Percentiles rank a stretch among this genome's conserved stretches.
These are phyloP conservation scores for Neofusicoccum sp. DNA, from an alignment of 2,329 filamentous ascomycete species.

Conservation along the genomic window DNA sequence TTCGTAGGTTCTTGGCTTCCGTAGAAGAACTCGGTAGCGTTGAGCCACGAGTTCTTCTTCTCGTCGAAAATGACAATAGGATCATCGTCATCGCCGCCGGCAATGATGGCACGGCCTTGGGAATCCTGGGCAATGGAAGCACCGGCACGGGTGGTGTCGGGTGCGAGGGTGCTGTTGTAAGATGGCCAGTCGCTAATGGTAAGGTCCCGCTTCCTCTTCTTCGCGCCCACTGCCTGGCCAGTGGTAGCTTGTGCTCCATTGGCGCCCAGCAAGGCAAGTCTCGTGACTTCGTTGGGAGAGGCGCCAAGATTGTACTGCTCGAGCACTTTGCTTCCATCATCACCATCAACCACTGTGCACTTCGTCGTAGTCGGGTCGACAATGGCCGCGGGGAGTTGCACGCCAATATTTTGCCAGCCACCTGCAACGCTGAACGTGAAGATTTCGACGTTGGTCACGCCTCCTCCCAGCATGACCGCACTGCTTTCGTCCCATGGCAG, in stretches of 20 bases:
- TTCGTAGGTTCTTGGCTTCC: slow-evolving; percentile 35
- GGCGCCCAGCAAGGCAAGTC: slow-evolving; percentile 67
- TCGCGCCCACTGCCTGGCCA: slow-evolving; percentile 51
- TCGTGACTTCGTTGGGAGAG: slow-evolving; percentile 74
- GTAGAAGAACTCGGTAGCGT: slow-evolving; percentile 65
- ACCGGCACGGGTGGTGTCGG: slow-evolving; percentile 63
- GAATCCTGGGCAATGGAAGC: slow-evolving; percentile 72
- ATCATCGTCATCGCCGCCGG: slow-evolving; percentile 68
- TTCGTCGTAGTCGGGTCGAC: slow-evolving; percentile 62
- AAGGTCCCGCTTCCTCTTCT: slow-evolving; percentile 53
- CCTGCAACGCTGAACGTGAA: slow-evolving; percentile 68
- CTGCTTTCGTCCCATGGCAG: slow-evolving; percentile 72
- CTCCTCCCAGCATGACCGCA: slow-evolving; percentile 75
- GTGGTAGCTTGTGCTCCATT: slow-evolving; percentile 56
- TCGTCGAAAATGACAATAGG: slow-evolving; percentile 78
- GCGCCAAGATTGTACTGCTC: slow-evolving; percentile 75
- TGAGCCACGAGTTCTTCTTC: slow-evolving; percentile 74
- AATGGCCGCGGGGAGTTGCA: slow-evolving; percentile 63
- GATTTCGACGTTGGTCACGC: slow-evolving; percentile 65
- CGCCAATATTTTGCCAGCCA: slow-evolving; percentile 70
- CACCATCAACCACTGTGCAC: slow-evolving; percentile 67
- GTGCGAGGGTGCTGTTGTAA: slow-evolving; percentile 77
- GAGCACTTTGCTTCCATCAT: slow-evolving; percentile 77
- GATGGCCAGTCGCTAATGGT: slow-evolving; percentile 69
- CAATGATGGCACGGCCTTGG: slow-evolving; percentile 71